Evolutionary conservation across 495 filamentous ascomycete species (phyloP).

Genomic region (Penicillium daleae): DNA sequence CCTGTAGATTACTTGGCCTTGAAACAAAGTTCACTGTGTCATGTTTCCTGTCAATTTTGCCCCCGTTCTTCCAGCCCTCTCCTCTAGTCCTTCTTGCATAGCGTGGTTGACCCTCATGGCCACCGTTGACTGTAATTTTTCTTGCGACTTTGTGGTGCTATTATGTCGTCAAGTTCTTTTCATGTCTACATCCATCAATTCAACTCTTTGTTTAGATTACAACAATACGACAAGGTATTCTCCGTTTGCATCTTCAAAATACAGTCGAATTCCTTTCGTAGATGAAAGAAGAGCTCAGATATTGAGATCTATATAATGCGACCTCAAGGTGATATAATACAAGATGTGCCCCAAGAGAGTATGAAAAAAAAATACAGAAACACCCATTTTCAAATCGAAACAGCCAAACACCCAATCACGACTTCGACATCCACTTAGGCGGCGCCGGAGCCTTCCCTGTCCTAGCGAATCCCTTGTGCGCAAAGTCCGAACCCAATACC

Average conservation of each 20-base stretch:
- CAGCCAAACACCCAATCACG: constrained; percentile 3
- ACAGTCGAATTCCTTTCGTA: background rate
- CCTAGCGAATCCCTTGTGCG: constrained; percentile 18
- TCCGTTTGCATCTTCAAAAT: background rate
- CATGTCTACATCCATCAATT: constrained; percentile 21
- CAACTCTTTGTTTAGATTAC: background rate
- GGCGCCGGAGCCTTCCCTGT: background rate
- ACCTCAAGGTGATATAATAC: constrained; percentile 20
- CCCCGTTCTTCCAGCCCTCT: constrained; percentile 8
- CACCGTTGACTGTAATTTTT: constrained; percentile 17
- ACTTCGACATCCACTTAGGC: constrained; percentile 17
- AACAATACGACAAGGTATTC: background rate
- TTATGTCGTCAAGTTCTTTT: constrained; percentile 16
- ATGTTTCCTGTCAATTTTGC: background rate
- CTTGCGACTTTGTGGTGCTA: constrained; percentile 8
- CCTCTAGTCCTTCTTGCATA: constrained; percentile 31
- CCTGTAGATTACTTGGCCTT: constrained; percentile 41
- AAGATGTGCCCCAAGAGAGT: constrained; percentile 8
- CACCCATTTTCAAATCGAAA: constrained; percentile 14
- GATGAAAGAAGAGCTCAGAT: constrained; percentile 7
- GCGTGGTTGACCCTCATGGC: constrained; percentile 22
- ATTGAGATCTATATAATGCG: constrained; percentile 10
- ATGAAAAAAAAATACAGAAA: constrained; percentile 8
- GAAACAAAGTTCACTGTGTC: background rate
- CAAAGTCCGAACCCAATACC: constrained; percentile 42